Evolutionary conservation across 805 yeast genomes (phyloP).

Genomic region (Lipomyces chichibuensis): DNA sequence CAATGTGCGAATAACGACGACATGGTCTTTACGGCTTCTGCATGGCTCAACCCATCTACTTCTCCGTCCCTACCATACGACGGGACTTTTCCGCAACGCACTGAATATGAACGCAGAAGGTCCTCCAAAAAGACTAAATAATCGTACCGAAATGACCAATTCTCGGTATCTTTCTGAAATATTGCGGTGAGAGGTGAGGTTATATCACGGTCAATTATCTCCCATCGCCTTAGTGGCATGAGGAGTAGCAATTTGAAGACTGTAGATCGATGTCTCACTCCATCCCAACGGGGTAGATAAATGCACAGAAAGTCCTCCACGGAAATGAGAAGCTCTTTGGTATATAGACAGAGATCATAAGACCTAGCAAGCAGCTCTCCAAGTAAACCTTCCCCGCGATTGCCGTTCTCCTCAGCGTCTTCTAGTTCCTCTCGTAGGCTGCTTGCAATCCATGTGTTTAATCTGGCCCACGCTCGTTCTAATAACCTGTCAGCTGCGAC

Average conservation of each 20-base stretch:
- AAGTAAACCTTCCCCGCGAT: neutral
- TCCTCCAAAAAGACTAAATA: conserved; percentile 8
- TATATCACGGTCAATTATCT: conserved; percentile 3
- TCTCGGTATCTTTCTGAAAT: neutral
- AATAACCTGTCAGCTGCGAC: neutral
- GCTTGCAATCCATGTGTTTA: conserved; percentile 23
- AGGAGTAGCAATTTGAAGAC: conserved; percentile 14
- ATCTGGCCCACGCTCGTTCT: conserved; percentile 21
- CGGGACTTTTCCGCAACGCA: neutral
- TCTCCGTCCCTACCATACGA: neutral
- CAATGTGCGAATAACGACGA: conserved; percentile 2
- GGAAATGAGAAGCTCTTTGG: conserved; percentile 7
- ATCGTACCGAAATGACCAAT: conserved; percentile 1
- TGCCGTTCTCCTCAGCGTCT: neutral
- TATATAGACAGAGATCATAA: conserved; percentile 15
- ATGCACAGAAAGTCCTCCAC: conserved; percentile 19
- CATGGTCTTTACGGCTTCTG: conserved; percentile 1
- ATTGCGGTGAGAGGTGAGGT: conserved; percentile 2
- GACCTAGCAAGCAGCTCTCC: conserved; percentile 15
- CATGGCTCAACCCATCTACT: neutral
- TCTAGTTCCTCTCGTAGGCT: conserved; percentile 17
- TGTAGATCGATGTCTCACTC: conserved; percentile 5
- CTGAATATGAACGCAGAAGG: neutral
- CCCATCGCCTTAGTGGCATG: conserved; percentile 12
- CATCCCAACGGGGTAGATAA: conserved; percentile 22